Evolutionary conservation across 1,284 basidiomycete species (phyloP), one percentile per base, ranked within the genome.

Genomic region (Moesziomyces sp.): DNA sequence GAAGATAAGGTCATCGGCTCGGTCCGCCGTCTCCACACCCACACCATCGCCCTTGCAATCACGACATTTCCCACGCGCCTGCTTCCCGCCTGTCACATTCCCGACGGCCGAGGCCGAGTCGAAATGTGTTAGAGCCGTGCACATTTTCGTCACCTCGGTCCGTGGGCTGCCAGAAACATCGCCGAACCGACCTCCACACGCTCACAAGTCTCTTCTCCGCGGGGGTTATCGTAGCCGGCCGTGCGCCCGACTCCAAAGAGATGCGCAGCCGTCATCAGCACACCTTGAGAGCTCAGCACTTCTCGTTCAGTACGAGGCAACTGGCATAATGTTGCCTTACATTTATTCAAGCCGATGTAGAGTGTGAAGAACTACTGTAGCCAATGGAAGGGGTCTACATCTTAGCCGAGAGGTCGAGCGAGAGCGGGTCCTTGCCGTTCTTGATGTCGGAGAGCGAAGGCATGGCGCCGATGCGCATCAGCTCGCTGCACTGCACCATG

Each of bases 381-480:
- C 30, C 30, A 4, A 18, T 26, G 24, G 18, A 9, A 3, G 14
- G 16, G n/a, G n/a, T 46, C 42, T 57, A 74, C 49, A 74, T 69
- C 58, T 62, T 69, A 35, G 71, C 61, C 45, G 65, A 45, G 10
- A 74, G 59, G 24, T 74, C 72, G 2, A 74, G 4, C n/a, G 57
- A 47, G 40, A 75, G 58, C 38, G 73, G 69, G 40, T 76, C 59
- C 81, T 87, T 87, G 60, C 88, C 88, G 21, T 72, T 78, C 84
- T 87, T 90, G 78, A 97, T 86, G 80, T 94, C 92, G 16, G 89
- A 87, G 3, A 91, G 87, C 16, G 89, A 87, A 5, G 93, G 93
- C 92, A 97, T 95, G 70, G 91, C 86, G 16, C 89, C 90, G 47
- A 93, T 85, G 49, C 91, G 87, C 77, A 97, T 85, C 52, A 97